Conservation (phyloP, 73 alveolate species). For the Tetrahymena malaccensis region DNA sequence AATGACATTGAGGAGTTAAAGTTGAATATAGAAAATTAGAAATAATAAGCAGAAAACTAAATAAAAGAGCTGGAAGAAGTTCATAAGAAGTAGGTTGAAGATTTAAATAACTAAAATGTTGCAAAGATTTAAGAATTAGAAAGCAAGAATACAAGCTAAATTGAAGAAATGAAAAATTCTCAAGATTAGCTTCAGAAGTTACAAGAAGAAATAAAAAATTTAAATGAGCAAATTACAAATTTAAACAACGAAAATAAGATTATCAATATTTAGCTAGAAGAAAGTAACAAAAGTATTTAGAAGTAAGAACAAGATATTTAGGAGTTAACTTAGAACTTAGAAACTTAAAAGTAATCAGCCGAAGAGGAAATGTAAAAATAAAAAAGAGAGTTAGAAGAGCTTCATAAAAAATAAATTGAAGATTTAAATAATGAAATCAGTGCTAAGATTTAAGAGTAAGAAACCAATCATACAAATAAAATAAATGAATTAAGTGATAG, state of each 20-base stretch:
- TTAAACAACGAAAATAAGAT: background rate
- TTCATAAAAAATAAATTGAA: background rate
- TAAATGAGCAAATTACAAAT: background rate
- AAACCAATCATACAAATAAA: background rate
- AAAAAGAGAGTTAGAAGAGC: background rate
- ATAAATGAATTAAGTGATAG: background rate
- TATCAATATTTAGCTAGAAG: background rate
- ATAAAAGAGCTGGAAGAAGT: background rate
- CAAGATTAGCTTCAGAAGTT: too few species aligned
- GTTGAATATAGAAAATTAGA: background rate
- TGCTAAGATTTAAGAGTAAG: background rate
- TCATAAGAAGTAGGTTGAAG: background rate
- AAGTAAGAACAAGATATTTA: background rate
- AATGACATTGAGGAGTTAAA: background rate
- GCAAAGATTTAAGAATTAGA: background rate
- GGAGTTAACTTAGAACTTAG: background rate
- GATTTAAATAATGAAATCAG: too few species aligned
- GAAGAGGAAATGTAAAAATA: background rate
- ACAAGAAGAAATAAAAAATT: background rate
- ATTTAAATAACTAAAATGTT: background rate
- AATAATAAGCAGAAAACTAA: background rate
- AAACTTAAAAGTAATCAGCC: too few species aligned
- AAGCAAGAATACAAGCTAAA: too few species aligned
- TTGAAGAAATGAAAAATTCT: background rate
- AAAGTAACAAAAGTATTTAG: background rate